These are phyloP conservation scores for Cornus controversa DNA, from an alignment of 148 eudicot genomes.

Conservation along the genomic window DNA sequence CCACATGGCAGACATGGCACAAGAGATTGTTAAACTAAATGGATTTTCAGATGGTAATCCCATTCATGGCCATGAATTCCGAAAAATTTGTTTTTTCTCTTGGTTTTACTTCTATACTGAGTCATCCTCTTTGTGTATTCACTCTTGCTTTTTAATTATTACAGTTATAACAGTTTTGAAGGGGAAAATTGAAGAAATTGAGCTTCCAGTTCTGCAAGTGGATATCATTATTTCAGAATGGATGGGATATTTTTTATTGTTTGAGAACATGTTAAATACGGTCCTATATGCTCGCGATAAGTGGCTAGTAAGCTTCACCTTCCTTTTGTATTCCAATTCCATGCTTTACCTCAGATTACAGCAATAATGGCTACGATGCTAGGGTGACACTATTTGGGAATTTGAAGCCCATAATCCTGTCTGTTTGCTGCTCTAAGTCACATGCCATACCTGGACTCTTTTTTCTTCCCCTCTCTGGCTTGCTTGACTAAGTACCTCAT, in stretches of 20 bases:
- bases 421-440: too few species aligned
- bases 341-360: too few species aligned
- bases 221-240: slow-evolving; percentile 96
- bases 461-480: too few species aligned
- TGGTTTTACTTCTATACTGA: slow-evolving; percentile 5
- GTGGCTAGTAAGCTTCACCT: slow-evolving; percentile 78
- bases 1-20: slow-evolving; percentile 92
- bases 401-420: too few species aligned
- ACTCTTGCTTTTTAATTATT: slow-evolving; percentile 11
- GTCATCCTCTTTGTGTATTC: neutral
- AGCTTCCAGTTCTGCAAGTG: slow-evolving; percentile 88
- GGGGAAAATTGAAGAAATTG: slow-evolving; percentile 94
- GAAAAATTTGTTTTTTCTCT: neutral
- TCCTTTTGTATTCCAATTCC: neutral
- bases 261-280: slow-evolving; percentile 92
- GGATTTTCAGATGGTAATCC: slow-evolving; percentile 72
- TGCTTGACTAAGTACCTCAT: too few species aligned
- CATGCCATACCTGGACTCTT: too few species aligned
- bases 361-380: too few species aligned
- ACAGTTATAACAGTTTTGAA: slow-evolving; percentile 91
- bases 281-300: slow-evolving; percentile 97
- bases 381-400: too few species aligned
- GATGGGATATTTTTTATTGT: slow-evolving; percentile 97
- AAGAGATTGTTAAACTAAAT: slow-evolving; percentile 78
- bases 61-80: slow-evolving; percentile 13